These are phyloP conservation scores for Forsythia suspensa DNA, from an alignment of 257 asterid species.

Conservation along the genomic window DNA sequence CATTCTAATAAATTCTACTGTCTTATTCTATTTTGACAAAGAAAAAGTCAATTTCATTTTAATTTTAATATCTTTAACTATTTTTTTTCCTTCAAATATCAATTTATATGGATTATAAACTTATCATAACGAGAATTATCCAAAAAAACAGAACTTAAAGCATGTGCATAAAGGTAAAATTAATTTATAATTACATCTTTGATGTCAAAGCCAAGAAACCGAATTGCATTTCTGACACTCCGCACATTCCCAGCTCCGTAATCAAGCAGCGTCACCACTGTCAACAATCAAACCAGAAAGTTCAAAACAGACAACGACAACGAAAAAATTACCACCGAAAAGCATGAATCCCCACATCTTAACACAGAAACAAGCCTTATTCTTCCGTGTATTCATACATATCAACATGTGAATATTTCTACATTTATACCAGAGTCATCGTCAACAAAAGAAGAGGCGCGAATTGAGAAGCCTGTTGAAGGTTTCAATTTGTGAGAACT, in stretches of 20 bases:
- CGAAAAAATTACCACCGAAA: background rate
- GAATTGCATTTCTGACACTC: constrained; percentile 86
- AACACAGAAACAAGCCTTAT: background rate
- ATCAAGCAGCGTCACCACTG: constrained; percentile 93
- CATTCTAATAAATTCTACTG: background rate
- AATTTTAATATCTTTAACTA: background rate
- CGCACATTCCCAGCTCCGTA: constrained; percentile 99
- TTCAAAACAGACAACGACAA: background rate
- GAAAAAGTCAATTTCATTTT: background rate
- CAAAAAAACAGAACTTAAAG: background rate
- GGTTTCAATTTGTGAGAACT: constrained; percentile 40
- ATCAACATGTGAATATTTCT: background rate
- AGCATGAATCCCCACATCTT: background rate
- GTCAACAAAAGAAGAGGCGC: constrained; percentile 49
- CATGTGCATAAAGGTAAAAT: background rate
- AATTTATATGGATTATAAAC: background rate
- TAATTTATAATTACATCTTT: constrained; percentile 54
- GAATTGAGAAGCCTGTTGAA: constrained; percentile 48
- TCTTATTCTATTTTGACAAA: background rate
- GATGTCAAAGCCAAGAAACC: constrained; percentile 68
- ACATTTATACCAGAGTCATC: constrained; percentile 53
- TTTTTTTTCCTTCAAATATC: background rate
- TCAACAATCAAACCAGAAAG: constrained; percentile 2
- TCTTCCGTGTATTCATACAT: background rate
- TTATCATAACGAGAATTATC: background rate